Evolutionary conservation across 148 eudicot genomes (phyloP), one percentile per base, ranked within the genome.

Genomic region (Mesembryanthemum crystallinum): DNA sequence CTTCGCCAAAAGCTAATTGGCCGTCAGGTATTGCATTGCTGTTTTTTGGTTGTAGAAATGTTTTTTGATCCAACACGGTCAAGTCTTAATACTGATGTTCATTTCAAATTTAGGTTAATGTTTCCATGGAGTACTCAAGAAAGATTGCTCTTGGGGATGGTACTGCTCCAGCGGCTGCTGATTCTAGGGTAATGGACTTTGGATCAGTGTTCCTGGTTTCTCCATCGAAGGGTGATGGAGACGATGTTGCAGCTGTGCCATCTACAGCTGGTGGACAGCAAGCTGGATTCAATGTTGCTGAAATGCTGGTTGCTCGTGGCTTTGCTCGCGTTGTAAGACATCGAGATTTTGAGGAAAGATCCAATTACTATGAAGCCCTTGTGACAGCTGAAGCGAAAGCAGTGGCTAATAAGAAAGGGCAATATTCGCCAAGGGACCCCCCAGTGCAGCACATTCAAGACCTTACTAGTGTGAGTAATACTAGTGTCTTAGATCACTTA

Each of bases 61-160:
- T 66, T 63, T 65, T 75, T 21, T 32, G 39, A 71, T 55, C 52
- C n/a, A 3, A 57, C 10, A 67, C 13, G 23, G 64, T 11, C 64
- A 71, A 67, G 52, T 72, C 47, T 37, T 85, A 65, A 84, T 47
- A 62, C 12, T 10, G 23, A 57, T 37, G 49, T 20, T 47, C 42
- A 42, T 43, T 79, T 64, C 76, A 35, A 72, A 61, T 78, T 71
- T 82, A 96, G 99, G 99, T 96, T 73, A 86, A 88, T 74, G 98
- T 96, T 73, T 91, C 92, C 47, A 91, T 96, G 98, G 99, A 96
- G 79, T 96, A 96, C 83, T 87, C 93, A n/a, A 89, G 94, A 76
- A 92, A 89, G 89, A 81, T 96, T 32, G 45, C 80, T 65, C 20
- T 77, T 77, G 78, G 77, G 28, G 96, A 88, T 61, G 91, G 84